Evolutionary conservation across 106 monocot species (phyloP), one percentile per base, ranked within the genome.

Genomic region (Platanthera zijinensis): DNA sequence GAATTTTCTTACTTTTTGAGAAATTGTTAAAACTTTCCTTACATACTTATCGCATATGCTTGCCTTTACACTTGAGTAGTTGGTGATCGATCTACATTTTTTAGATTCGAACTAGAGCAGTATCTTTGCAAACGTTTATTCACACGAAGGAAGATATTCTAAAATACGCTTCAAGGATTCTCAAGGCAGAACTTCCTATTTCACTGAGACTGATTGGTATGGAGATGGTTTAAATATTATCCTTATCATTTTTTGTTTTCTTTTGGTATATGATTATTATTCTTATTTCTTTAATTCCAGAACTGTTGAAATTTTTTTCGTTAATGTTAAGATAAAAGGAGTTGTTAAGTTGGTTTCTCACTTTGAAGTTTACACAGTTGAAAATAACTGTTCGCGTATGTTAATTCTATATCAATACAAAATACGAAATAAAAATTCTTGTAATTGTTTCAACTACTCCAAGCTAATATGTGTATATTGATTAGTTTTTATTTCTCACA

Each of bases 151-250:
- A 94, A 74, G 92, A 99, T 50, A 99, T 99, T 74, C 74, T 94
- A 67, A 72, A 9, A 19, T 77, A 85, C 83, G 99, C 88, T 85
- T 83, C 79, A 61, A 92, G 85, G 75, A 81, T 99, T 76, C 83
- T 99, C n/a, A 92, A 86, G 77, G 86, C 92, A 69, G 94, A 99
- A 80, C 86, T 99, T 73, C 99, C 99, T 78, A 78, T 92, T 73
- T 87, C 99, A 71, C 71, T 94, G 76, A 99, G 99, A 79, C 82
- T 99, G 67, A 88, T 94, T 57, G 99, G 99, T 99, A 90, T 76
- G 83, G 48, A 75, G 69, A 48, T 30, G 52, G 17, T 71, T 82
- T 52, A 48, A 70, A 48, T 70, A 5, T 15, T 15, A 66, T 66
- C 0, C 30, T 66, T 66, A 11, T 66, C 11, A 7, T 7, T 66